A percentile compares a stretch with the other conserved stretches of the same genome.
These are phyloP conservation scores for Megacollybia marginata DNA, from an alignment of 768 basidiomycete genomes.

Conservation along the genomic window DNA sequence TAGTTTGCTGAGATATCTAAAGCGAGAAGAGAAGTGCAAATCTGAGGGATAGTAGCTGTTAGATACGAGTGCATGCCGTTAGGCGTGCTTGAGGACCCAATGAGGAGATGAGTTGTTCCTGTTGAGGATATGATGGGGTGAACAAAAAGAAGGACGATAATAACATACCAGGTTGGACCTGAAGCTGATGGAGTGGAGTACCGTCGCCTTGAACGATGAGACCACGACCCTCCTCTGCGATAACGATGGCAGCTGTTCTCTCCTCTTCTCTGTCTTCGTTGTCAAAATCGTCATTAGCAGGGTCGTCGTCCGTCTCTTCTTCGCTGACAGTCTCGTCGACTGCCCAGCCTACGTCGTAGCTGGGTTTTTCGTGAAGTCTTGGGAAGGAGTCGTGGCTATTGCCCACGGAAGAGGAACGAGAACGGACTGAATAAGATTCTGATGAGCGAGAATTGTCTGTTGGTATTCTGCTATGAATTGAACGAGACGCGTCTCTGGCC, in stretches of 20 bases:
- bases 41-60: slow-evolving; percentile 58
- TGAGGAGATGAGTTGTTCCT: slow-evolving; percentile 93
- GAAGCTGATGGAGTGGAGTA: slow-evolving; percentile 50
- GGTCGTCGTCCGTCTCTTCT: slow-evolving; percentile 42
- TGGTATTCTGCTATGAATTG: slow-evolving; percentile 38
- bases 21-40: slow-evolving; percentile 74
- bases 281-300: slow-evolving; percentile 37
- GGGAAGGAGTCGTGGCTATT: slow-evolving; percentile 36
- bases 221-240: slow-evolving; percentile 82
- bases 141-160: not conserved
- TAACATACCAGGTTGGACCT: slow-evolving; percentile 67
- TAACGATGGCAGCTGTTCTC: slow-evolving; percentile 66
- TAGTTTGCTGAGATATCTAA: slow-evolving; percentile 91
- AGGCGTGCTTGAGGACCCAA: slow-evolving; percentile 74
- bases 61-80: slow-evolving; percentile 76
- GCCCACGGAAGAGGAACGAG: slow-evolving; percentile 63
- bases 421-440: slow-evolving; percentile 60
- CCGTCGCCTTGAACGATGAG: slow-evolving; percentile 71
- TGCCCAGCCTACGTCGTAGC: slow-evolving; percentile 70
- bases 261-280: slow-evolving; percentile 53
- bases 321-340: slow-evolving; percentile 51
- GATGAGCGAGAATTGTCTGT: slow-evolving; percentile 69
- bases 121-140: slow-evolving; percentile 3
- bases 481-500: slow-evolving; percentile 42
- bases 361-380: slow-evolving; percentile 54